phyloP scores from a whole-genome alignment of 257 asterid genomes.

The Asclepias syriaca region DNA sequence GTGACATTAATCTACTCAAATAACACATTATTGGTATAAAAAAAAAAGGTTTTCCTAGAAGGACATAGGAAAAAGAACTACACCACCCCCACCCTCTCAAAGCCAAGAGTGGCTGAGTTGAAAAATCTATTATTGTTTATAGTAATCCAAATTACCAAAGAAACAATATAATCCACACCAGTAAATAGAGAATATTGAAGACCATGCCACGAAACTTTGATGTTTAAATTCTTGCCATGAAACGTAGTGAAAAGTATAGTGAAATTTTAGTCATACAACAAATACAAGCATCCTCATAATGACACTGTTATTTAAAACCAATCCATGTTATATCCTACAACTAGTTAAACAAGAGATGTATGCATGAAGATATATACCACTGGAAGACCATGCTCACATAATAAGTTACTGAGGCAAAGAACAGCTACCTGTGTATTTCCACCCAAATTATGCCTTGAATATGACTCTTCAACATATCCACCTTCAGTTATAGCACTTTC shows the following conservation, averaged over 20 bases:
- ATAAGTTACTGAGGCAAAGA: neutral
- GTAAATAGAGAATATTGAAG: neutral
- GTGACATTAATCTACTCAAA: neutral
- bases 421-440: constrained; percentile 37
- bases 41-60: neutral
- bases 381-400: neutral
- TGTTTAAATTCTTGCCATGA: neutral
- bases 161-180: neutral
- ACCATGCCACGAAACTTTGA: neutral
- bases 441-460: constrained; percentile 28
- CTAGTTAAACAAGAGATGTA: neutral
- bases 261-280: neutral
- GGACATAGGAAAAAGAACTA: neutral
- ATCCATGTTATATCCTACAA: neutral
- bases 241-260: neutral
- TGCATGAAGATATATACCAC: neutral
- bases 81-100: neutral
- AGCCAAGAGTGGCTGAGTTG: neutral
- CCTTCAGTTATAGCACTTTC: constrained; percentile 57
- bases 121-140: neutral
- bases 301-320: neutral
- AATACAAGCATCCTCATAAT: neutral
- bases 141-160: neutral
- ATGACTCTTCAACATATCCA: constrained; percentile 23
- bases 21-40: neutral